Conservation (phyloP, 2,329 filamentous ascomycete genomes). For the Aspergillus sp. region DNA sequence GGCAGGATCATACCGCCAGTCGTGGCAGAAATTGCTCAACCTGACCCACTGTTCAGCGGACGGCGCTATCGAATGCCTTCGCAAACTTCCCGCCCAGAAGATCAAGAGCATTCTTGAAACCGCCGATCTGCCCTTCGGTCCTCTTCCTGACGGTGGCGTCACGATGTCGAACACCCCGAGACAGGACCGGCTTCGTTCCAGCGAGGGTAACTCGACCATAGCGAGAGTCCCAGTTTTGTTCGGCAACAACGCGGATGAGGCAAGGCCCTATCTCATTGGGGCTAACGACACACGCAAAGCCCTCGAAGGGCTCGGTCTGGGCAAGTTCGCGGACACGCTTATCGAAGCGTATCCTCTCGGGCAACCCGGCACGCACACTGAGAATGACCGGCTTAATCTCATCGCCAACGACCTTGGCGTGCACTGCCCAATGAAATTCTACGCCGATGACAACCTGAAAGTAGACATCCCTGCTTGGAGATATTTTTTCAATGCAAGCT, state of each 20-base stretch:
- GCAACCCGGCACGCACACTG: not conserved
- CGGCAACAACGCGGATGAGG: conserved; percentile 27
- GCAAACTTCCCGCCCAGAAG: not conserved
- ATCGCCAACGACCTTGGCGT: conserved; percentile 22
- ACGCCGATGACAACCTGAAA: conserved; percentile 15
- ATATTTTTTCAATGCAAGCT: conserved; percentile 32
- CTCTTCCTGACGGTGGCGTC: not conserved
- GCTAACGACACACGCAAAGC: conserved; percentile 10
- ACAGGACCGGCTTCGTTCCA: not conserved
- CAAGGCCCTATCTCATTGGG: conserved; percentile 14
- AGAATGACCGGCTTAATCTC: conserved; percentile 11
- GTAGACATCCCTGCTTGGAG: conserved; percentile 25
- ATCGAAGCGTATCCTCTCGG: not conserved
- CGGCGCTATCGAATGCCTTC: not conserved
- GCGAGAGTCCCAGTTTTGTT: conserved; percentile 27
- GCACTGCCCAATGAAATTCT: conserved; percentile 17
- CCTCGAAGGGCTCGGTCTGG: not conserved
- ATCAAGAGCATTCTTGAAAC: not conserved
- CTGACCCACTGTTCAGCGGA: not conserved
- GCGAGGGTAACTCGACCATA: conserved; percentile 5
- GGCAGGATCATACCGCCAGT: not conserved
- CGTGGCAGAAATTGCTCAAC: not conserved
- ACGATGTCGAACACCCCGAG: not conserved
- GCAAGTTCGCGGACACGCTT: not conserved
- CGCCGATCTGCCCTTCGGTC: not conserved